Percentiles rank a stretch among this genome's conserved stretches.
These are phyloP conservation scores for Sporothrix sp. DNA, from an alignment of 2,329 filamentous ascomycete genomes.

Conservation along the genomic window DNA sequence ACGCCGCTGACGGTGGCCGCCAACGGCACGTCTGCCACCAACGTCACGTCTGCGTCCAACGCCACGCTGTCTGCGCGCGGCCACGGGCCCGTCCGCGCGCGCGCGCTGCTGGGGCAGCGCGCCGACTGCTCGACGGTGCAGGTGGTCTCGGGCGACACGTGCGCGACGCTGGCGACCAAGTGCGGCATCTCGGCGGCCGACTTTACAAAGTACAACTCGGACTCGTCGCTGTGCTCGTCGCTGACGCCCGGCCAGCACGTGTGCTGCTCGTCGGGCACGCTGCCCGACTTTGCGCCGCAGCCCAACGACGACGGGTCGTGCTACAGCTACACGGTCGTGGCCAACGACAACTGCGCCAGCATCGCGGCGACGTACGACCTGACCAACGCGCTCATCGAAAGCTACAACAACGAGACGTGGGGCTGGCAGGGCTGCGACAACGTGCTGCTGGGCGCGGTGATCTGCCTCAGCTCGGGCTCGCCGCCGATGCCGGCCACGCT, in stretches of 20 bases:
- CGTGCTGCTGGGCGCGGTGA: slow-evolving; percentile 21
- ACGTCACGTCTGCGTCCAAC: not conserved
- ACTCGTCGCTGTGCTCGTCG: slow-evolving; percentile 23
- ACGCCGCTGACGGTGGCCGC: not conserved
- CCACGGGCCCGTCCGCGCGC: not conserved
- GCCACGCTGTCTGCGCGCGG: not conserved
- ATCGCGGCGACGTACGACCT: slow-evolving; percentile 20
- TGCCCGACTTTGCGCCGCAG: slow-evolving; percentile 27
- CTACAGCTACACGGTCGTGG: slow-evolving; percentile 24
- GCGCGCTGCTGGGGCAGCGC: not conserved
- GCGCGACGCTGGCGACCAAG: slow-evolving; percentile 9
- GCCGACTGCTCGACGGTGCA: slow-evolving; percentile 11
- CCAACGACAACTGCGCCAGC: slow-evolving; percentile 25
- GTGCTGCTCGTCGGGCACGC: slow-evolving; percentile 28
- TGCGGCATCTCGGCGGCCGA: slow-evolving; percentile 14
- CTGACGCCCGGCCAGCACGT: slow-evolving; percentile 27
- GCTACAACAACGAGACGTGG: slow-evolving; percentile 30
- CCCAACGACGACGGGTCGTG: slow-evolving; percentile 29
- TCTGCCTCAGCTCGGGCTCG: slow-evolving; percentile 28
- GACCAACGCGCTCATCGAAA: slow-evolving; percentile 7
- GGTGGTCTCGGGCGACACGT: slow-evolving; percentile 11
- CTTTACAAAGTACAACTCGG: slow-evolving; percentile 22
- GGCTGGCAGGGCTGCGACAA: slow-evolving; percentile 27
- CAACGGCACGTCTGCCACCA: not conserved
- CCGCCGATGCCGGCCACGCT: slow-evolving; percentile 27